Evolutionary conservation across 106 monocot species (phyloP), one percentile per base, ranked within the genome.

Genomic region (Vanilla planifolia): DNA sequence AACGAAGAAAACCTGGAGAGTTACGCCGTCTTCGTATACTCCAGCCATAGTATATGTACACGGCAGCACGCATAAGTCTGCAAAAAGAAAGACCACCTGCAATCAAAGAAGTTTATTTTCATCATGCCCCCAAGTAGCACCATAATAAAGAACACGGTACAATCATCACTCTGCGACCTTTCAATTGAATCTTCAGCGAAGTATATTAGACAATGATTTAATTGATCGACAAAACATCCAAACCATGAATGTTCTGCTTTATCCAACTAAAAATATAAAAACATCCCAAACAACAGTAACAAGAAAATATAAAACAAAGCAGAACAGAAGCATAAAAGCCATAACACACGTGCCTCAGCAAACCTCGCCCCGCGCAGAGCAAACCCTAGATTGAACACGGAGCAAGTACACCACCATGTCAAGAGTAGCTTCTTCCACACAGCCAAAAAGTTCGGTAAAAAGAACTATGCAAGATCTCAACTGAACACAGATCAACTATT

Each of bases 11-110:
- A 70, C 70, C 70, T 70, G 70, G 52, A 51, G 61, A 22, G 40
- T 53, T 43, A 43, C 53, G 61, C 42, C 39, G 22, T 70, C 70
- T 62, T 62, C 61, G 33, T 28, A 20, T 62, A 62, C 70, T 52
- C 62, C 70, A 14, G 70, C 62, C 70, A 70, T 70, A 1, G 20
- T 40, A 52, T 11, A 19, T 42, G 13, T 3, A 33, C 39, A 43
- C 36, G 41, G n/a, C 40, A 30, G 9, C 6, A 61, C 9, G 55
- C 28, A 60, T 50, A 37, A 47, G 32, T 42, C 41, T 21, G 20
- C 13, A 35, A 57, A 36, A 57, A 8, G n/a, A n/a, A 8, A 35
- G 34, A 57, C 20, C 5, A 36, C 21, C 57, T 57, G 57, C 16
- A 57, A 57, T 29, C n/a, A 23, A 30, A 30, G 2, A 5, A 30